phyloP scores from a whole-genome alignment of 306 rosid species.

The Castanopsis chinensis region DNA sequence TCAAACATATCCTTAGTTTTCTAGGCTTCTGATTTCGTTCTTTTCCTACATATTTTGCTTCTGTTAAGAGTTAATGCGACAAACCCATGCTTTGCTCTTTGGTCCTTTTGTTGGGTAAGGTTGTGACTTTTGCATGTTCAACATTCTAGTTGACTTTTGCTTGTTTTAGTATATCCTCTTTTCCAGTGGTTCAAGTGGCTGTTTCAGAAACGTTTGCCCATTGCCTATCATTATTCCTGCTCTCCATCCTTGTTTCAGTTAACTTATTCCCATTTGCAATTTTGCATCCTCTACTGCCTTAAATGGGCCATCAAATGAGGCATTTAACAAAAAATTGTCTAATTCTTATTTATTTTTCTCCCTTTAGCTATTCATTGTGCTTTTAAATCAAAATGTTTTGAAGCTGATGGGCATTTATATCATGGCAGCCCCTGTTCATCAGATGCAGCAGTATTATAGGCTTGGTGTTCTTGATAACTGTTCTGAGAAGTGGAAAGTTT shows the following conservation, averaged over 20 bases:
- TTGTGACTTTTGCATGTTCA: background rate
- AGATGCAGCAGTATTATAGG: slow-evolving; percentile 90
- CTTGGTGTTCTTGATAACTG: slow-evolving; percentile 77
- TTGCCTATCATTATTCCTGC: background rate
- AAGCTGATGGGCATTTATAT: slow-evolving; percentile 8
- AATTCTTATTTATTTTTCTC: background rate
- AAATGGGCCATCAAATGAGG: background rate
- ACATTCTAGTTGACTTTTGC: background rate
- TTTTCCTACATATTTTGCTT: background rate
- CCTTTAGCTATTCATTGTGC: background rate
- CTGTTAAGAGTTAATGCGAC: background rate
- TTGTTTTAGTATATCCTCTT: background rate
- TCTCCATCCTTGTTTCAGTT: background rate
- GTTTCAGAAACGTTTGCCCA: background rate
- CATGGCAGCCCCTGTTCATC: slow-evolving; percentile 84
- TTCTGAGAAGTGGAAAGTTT: slow-evolving; percentile 54
- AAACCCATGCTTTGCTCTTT: background rate
- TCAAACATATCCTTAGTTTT: background rate
- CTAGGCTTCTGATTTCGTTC: background rate
- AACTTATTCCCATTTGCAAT: background rate
- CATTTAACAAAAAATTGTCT: background rate
- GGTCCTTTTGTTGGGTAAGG: background rate
- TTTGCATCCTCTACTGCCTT: background rate
- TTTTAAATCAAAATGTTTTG: background rate
- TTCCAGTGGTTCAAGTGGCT: background rate